A percentile compares a stretch with the other conserved stretches of the same genome.
These are phyloP conservation scores for Dorcoceras hygrometricum DNA, from an alignment of 257 asterid species.

Conservation along the genomic window DNA sequence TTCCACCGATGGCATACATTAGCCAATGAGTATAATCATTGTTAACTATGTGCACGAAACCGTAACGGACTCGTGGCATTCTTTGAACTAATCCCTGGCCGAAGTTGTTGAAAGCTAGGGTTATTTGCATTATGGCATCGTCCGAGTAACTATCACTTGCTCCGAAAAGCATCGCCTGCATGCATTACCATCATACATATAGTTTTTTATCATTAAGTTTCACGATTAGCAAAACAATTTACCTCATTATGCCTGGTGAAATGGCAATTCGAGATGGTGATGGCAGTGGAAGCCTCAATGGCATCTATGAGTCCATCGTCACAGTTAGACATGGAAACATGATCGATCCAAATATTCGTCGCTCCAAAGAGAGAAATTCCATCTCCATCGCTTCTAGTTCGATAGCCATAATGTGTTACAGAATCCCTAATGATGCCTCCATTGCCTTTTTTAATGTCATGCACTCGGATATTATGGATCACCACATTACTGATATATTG, in stretches of 20 bases:
- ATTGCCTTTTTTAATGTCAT: conserved; percentile 34
- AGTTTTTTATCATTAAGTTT: too few species aligned
- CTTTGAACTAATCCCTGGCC: conserved; percentile 56
- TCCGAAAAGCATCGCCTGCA: conserved; percentile 62
- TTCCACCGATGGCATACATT: conserved; percentile 79
- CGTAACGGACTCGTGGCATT: conserved; percentile 58
- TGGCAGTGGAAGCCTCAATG: conserved; percentile 50
- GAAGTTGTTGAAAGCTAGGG: conserved; percentile 63
- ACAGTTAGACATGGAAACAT: conserved; percentile 49
- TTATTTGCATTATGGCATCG: conserved; percentile 56
- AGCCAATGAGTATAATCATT: conserved; percentile 57
- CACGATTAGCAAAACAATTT: neutral
- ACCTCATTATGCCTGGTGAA: conserved; percentile 53
- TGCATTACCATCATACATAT: neutral
- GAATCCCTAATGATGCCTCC: conserved; percentile 65
- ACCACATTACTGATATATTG: conserved; percentile 46
- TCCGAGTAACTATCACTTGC: conserved; percentile 37
- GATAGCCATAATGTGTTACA: conserved; percentile 31
- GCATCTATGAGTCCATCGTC: conserved; percentile 60
- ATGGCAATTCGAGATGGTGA: conserved; percentile 67
- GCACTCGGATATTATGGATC: conserved; percentile 42
- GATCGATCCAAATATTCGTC: conserved; percentile 57
- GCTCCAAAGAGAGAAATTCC: conserved; percentile 52
- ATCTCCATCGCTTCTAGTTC: conserved; percentile 52
- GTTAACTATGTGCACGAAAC: conserved; percentile 54